Evolutionary conservation across 495 filamentous ascomycete species (phyloP).

Genomic region (Xylaria scruposa): DNA sequence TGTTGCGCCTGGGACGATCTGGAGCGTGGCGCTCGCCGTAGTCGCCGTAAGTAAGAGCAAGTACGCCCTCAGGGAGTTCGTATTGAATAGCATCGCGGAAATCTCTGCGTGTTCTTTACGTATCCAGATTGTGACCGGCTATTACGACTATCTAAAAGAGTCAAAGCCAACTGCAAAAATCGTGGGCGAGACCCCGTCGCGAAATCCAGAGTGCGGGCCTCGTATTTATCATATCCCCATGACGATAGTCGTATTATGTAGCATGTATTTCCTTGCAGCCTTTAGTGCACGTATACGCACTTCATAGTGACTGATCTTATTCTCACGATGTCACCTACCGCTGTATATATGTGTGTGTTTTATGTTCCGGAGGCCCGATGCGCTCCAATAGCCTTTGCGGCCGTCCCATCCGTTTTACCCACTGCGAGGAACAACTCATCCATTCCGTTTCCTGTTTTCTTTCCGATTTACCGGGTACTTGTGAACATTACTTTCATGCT

Average conservation of each 20-base stretch:
- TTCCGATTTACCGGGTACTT: neutral
- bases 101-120: neutral
- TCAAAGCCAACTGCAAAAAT: neutral
- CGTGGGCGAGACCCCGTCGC: neutral
- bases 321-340: constrained; percentile 2
- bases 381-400: constrained; percentile 25
- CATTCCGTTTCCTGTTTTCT: neutral
- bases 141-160: neutral
- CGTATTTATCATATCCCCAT: constrained; percentile 14
- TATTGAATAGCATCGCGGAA: constrained; percentile 21
- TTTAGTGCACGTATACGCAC: neutral
- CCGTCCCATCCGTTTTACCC: constrained; percentile 6
- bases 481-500: neutral
- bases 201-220: neutral
- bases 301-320: neutral
- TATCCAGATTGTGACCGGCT: neutral
- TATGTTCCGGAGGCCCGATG: constrained; percentile 8
- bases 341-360: neutral
- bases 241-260: neutral
- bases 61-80: neutral
- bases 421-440: constrained; percentile 1
- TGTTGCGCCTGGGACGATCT: constrained; percentile 58
- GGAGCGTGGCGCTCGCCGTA: constrained; percentile 35
- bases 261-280: neutral
- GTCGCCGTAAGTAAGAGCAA: constrained; percentile 21